Percentiles rank a stretch among this genome's conserved stretches.
Evolutionary conservation across 148 eudicot species (phyloP).

Genomic region (Arbutus unedo): DNA sequence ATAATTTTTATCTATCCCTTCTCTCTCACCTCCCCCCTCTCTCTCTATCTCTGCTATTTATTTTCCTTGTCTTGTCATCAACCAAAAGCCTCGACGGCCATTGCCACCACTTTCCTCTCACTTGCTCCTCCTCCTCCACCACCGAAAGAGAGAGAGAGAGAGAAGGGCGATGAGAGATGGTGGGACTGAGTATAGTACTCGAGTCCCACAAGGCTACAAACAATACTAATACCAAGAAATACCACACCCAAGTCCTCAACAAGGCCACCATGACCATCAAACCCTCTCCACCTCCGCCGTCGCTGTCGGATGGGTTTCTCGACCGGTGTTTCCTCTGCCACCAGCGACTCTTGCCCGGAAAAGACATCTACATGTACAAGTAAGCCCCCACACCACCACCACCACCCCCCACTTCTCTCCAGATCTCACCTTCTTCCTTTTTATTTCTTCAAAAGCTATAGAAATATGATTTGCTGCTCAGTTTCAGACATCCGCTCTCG

Average conservation of each 20-base stretch:
- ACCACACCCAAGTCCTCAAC: constrained; percentile 25
- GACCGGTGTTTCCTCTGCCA: constrained; percentile 44
- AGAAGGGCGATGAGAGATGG: constrained; percentile 27
- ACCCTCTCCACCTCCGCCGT: constrained; percentile 10
- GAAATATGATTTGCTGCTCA: too few species aligned
- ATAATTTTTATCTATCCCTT: background rate
- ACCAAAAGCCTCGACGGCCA: background rate
- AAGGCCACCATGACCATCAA: constrained; percentile 24
- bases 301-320: constrained; percentile 26
- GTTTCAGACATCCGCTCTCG: too few species aligned
- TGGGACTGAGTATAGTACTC: constrained; percentile 45
- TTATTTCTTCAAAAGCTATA: too few species aligned
- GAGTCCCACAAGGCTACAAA: constrained; percentile 20
- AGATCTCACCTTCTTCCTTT: background rate
- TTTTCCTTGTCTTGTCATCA: constrained; percentile 3
- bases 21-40: background rate
- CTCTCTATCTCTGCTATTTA: background rate
- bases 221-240: background rate
- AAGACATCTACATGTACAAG: constrained; percentile 62
- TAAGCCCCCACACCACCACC: constrained; percentile 16
- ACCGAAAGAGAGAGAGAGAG: background rate
- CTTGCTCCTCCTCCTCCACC: background rate
- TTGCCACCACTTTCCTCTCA: background rate
- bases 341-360: constrained; percentile 38
- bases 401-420: background rate